Evolutionary conservation across 148 eudicot species (phyloP), one percentile per base, ranked within the genome.

Genomic region (Agrostemma githago): DNA sequence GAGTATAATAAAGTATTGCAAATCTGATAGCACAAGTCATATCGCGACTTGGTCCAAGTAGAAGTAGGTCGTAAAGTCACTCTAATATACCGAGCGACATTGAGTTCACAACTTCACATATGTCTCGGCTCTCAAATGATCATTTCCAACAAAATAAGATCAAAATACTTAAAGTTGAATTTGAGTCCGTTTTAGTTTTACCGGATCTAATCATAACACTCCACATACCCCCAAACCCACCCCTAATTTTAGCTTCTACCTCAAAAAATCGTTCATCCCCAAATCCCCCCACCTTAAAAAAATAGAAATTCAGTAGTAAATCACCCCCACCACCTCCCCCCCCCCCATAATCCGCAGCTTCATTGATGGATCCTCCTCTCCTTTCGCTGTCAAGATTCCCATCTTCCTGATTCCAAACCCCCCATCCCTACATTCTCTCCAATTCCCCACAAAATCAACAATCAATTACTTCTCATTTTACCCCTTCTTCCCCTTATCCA

Each of bases 171-270:
- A n/a, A n/a, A n/a, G n/a, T n/a, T n/a, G n/a, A n/a, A n/a, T n/a
- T n/a, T n/a, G n/a, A n/a, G n/a, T n/a, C 34, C 34, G 34, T 26
- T 26, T n/a, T 9, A 46, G 7, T 46, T 46, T 46, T 46, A 46
- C 8, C 54, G 0, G 1, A 48, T 48, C 54, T 9, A 48, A 48
- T 9, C 53, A 6, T 12, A 46, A 8, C 10, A 46, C 8, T 8
- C 11, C 53, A 46, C 53, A 7, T 46, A 46, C 10, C 44, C 44
- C 4, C 6, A 42, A 42, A n/a, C n/a, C 6, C 44, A 42, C 44
- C 46, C 68, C 68, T 65, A 39, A 63, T 38, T 65, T 8, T 63
- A 63, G 41, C 42, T n/a, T n/a, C n/a, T n/a, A n/a, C n/a, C n/a
- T 34, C 15, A 26, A 26, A 26, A 26, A 26, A 26, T 26, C 34